Evolutionary conservation across 2,329 filamentous ascomycete species (phyloP), one percentile per base, ranked within the genome.

Genomic region (Hypomyces rosellus): DNA sequence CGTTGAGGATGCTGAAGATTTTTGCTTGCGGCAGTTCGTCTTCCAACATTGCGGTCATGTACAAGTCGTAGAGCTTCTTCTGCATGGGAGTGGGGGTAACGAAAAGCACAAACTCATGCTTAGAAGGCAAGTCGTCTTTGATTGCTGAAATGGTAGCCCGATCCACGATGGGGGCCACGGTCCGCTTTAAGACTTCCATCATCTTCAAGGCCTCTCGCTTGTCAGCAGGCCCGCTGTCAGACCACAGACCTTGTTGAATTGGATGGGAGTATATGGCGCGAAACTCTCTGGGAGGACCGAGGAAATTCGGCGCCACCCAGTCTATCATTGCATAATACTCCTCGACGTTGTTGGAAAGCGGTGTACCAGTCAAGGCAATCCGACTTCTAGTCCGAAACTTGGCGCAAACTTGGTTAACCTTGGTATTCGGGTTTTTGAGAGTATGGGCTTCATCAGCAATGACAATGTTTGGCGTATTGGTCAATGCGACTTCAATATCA

Each of bases 291-390:
- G 76, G 67, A 3, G 79, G 75, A 1, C 89, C 89, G 3, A 96
- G 74, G 63, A 88, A 96, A 20, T 81, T 81, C 0, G 88, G 87
- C 1, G 88, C 84, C 46, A 93, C 82, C 89, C 89, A 96, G 55
- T 91, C 80, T 51, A 96, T 85, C 81, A 95, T 88, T n/a, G 83
- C 72, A 61, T 85, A 89, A 61, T 95, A 95, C 59, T 96, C 91
- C 25, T 78, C 72, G 0, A 96, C 81, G 46, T 89, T 87, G 62
- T 96, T 96, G 4, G 88, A 84, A 46, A 96, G 72, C 1, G 91
- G 91, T 0, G 90, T 92, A 1, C 90, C 91, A 1, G 90, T 95
- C 54, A 96, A 73, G 5, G 89, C 91, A 56, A 96, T 87, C 11
- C 90, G 82, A 53, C 77, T 84, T 48, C 72, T 79, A 0, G 89